A percentile compares a stretch with the other conserved stretches of the same genome.
Conservation (phyloP, 495 filamentous ascomycete species). For the Daldinia grandis region DNA sequence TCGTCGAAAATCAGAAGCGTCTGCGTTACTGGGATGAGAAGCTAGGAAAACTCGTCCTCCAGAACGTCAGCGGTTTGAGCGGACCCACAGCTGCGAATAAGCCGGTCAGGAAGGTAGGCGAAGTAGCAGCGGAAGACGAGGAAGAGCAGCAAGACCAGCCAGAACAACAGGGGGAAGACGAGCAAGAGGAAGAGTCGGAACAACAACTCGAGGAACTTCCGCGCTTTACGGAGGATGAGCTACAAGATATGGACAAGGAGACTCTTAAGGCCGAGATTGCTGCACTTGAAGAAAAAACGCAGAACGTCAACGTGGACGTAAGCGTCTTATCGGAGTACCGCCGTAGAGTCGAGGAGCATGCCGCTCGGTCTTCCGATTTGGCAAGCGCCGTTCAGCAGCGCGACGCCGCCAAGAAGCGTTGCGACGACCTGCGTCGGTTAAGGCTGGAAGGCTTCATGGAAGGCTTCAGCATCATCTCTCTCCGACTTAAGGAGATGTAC, state of each 20-base stretch:
- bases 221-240: slow-evolving; percentile 86
- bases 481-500: slow-evolving; percentile 99
- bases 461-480: slow-evolving; percentile 92
- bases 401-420: slow-evolving; percentile 85
- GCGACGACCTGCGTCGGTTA: slow-evolving; percentile 88
- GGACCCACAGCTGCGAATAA: slow-evolving; percentile 54
- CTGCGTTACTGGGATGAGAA: slow-evolving; percentile 88
- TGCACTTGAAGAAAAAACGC: slow-evolving; percentile 88
- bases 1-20: slow-evolving; percentile 86
- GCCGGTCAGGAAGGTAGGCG: background rate
- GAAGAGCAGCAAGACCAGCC: background rate
- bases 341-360: slow-evolving; percentile 85
- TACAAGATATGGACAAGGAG: slow-evolving; percentile 91
- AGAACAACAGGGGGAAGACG: slow-evolving; percentile 39
- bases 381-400: slow-evolving; percentile 75
- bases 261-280: slow-evolving; percentile 87
- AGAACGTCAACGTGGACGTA: slow-evolving; percentile 87
- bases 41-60: slow-evolving; percentile 77
- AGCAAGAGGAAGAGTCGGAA: slow-evolving; percentile 41
- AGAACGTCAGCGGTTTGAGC: slow-evolving; percentile 76
- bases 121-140: slow-evolving; percentile 31
- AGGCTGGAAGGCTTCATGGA: slow-evolving; percentile 98
- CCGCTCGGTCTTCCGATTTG: slow-evolving; percentile 80
- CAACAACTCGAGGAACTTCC: slow-evolving; percentile 65
- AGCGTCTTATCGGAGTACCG: slow-evolving; percentile 93